phyloP scores from a whole-genome alignment of 257 asterid species.

The Rhazya stricta region DNA sequence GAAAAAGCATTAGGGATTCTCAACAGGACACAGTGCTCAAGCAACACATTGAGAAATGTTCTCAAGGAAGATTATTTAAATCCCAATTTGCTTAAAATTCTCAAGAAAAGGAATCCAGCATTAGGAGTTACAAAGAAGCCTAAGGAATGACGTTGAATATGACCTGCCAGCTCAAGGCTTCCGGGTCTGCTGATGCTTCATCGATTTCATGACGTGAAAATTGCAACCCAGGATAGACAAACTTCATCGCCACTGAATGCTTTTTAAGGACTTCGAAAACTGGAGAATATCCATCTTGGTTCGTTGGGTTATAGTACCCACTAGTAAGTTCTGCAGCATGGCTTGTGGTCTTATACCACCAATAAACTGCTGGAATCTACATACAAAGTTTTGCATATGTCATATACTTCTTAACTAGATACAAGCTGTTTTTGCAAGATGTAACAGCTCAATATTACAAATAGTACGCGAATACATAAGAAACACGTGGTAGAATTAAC shows the following conservation, averaged over 20 bases:
- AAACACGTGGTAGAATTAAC: background rate
- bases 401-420: background rate
- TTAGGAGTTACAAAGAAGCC: background rate
- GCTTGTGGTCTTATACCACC: slow-evolving; percentile 76
- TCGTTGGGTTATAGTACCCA: slow-evolving; percentile 56
- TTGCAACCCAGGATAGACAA: slow-evolving; percentile 38
- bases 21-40: background rate
- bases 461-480: background rate
- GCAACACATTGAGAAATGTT: background rate
- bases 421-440: background rate
- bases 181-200: slow-evolving; percentile 53
- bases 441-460: background rate
- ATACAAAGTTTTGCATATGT: slow-evolving; percentile 4
- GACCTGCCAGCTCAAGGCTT: slow-evolving; percentile 72
- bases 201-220: slow-evolving; percentile 37
- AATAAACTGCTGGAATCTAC: slow-evolving; percentile 61
- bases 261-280: slow-evolving; percentile 52
- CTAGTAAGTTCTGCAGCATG: slow-evolving; percentile 82
- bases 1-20: background rate
- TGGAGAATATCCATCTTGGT: slow-evolving; percentile 59
- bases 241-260: slow-evolving; percentile 42
- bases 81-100: background rate
- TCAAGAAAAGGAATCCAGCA: background rate
- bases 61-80: background rate
- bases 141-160: background rate